Evolutionary conservation across 148 eudicot species (phyloP), one percentile per base, ranked within the genome.

Genomic region (Rhododendron griersonianum): DNA sequence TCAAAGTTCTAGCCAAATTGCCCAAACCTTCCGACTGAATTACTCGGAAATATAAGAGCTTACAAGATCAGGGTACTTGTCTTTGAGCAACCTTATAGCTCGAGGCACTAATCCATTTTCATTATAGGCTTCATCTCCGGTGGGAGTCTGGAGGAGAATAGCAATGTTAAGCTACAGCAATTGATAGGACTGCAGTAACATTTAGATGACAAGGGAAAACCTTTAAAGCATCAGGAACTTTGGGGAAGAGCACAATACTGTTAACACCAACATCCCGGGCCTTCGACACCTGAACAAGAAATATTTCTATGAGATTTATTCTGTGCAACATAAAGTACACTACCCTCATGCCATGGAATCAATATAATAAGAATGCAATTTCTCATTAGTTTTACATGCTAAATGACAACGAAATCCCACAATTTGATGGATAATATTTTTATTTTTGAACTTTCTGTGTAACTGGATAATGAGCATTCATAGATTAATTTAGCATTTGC

Each of bases 211-310:
- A 23, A 80, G 23, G 39, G 18, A 65, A 71, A 83, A 96, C 99
- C 99, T 97, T 97, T 85, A 97, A 88, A 83, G 98, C 98, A 91
- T 97, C 99, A 50, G 99, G 99, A 86, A 97, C 95, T 91, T 97
- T 97, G 74, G 99, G 99, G 86, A 97, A 97, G 79, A 97, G 96
- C 71, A 97, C 95, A 69, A 97, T 84, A 83, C 92, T 93, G 89
- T 97, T 97, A 25, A 97, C 98, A 30, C 99, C 99, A 85, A 95
- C 98, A 91, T 92, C 98, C 71, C 96, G 93, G 41, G 99, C 99
- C 93, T 93, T 93, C 35, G 96, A 87, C 45, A 96, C 99, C 99
- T 97, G 87, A 82, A 84, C n/a, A 55, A 87, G 37, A 79, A 69
- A 44, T 8, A 47, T 41, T 51, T 51, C 57, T 51, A 3, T 51